Evolutionary conservation across 176 grass and related monocot species (phyloP).

Genomic region (Typha latifolia): DNA sequence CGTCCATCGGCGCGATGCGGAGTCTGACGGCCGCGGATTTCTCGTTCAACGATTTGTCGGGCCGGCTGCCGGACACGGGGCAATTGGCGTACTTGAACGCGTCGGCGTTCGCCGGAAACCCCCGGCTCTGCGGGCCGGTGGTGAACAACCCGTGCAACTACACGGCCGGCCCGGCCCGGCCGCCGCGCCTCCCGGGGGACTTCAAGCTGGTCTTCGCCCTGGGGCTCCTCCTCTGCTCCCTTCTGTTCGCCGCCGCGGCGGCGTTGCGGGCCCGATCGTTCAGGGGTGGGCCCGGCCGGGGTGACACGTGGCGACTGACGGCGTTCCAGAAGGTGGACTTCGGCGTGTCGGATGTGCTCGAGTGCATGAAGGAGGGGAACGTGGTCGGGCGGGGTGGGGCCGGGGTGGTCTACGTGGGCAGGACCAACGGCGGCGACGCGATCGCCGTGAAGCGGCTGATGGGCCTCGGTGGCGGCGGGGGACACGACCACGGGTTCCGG

Average conservation of each 20-base stretch:
- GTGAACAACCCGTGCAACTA: slow-evolving; percentile 35
- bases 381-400: slow-evolving; percentile 86
- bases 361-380: slow-evolving; percentile 93
- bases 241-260: slow-evolving; percentile 62
- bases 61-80: slow-evolving; percentile 45
- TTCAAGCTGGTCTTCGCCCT: slow-evolving; percentile 76
- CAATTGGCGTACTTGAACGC: slow-evolving; percentile 76
- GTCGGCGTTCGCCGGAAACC: slow-evolving; percentile 73
- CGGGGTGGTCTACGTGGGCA: slow-evolving; percentile 64
- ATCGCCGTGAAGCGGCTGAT: slow-evolving; percentile 80
- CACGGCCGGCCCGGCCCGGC: neutral
- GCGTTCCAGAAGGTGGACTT: slow-evolving; percentile 89
- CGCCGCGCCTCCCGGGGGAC: slow-evolving; percentile 19
- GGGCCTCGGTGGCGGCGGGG: neutral
- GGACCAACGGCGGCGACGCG: slow-evolving; percentile 20
- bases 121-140: slow-evolving; percentile 42
- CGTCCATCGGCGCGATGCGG: slow-evolving; percentile 50
- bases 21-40: slow-evolving; percentile 82
- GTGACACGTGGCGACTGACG: slow-evolving; percentile 50
- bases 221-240: slow-evolving; percentile 61
- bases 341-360: slow-evolving; percentile 67
- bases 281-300: slow-evolving; percentile 7
- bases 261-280: slow-evolving; percentile 46
- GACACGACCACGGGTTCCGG: slow-evolving; percentile 71
- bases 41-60: slow-evolving; percentile 74